Base-by-base conservation (phyloP, 306 rosid genomes). In the Vigna unguiculata region DNA sequence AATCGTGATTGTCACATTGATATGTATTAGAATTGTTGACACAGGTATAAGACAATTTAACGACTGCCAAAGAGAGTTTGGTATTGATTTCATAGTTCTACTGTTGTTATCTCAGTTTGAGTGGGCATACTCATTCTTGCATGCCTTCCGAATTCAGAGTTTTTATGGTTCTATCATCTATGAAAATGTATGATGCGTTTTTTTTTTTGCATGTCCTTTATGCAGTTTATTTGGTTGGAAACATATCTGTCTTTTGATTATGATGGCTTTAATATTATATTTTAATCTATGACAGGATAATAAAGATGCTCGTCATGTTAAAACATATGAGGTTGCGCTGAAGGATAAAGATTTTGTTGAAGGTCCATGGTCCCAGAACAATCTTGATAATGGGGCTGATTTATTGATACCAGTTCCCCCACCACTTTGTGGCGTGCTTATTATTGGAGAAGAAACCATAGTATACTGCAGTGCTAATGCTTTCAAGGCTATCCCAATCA, bases 341-440 rank as follows among this genome's bases (percentile, higher is more conserved):
- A 92, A 96, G 87, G 99, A 96, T 81, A 92, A 96, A 81, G 98
- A 92, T 81, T 96, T 96, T 87, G 90, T 88, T 64, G 99, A 92
- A 87, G 99, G 99, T 62, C 97, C 99, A 32, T 96, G 97, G 99
- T 82, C 98, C 32, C 98, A 87, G 65, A 92, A 89, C 90, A 92
- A 93, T 78, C 98, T 96, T 69, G 99, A 96, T 82, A 92, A 92
- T 81, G 99, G 99, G 57, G 98, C 99, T 79, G 93, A 90, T 70
- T 81, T 96, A 74, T 84, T 96, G 65, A 96, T 96, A 82, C 98
- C 99, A 1, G 99, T 96, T 67, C 99, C 99, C 72, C 91, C 96
- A 19, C 99, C 99, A 43, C 93, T 96, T 15, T 96, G 98, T 43
- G 99, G 99, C 6, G 99, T 96, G 76, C 88, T 96, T 80, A 92